Base-by-base conservation (phyloP, 106 monocot species). In the Allium sativum region DNA sequence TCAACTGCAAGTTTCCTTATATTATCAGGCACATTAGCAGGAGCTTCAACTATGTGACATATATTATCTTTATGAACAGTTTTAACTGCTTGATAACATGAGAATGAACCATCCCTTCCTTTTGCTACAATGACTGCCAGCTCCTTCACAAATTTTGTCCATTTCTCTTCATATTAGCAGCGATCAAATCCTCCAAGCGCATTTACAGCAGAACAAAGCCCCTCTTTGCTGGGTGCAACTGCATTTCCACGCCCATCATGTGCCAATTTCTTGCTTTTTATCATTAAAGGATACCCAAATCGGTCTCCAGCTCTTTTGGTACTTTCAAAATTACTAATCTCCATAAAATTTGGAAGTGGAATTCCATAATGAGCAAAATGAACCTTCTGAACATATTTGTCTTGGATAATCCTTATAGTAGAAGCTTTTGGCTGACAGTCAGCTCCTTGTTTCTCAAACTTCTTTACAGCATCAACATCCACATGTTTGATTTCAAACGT, bases 171-270 rank as follows among this genome's bases (percentile, higher is more conserved):
- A 78, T 96, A 96, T 75, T 90, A 76, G 15, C 90, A 87, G 40
- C 75, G 78, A 57, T 73, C 79, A 84, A 68, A 90, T 65, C 95
- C 87, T 62, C 95, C 95, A 19, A 96, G 62, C 54, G 90, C 95
- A 31, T 77, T 69, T 61, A 98, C 78, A 82, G 82, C 70, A 66
- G 91, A 84, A 73, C 82, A 65, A 81, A 98, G 80, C 42, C 88
- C 84, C 46, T 98, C 82, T 74, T 82, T 85, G 72, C 59, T 76
- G 40, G 72, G 9, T 66, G 82, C 90, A 61, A 98, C 79, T 78
- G 87, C 91, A 85, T 98, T 98, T 6, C 96, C 96, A 50, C 96
- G 77, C 21, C 96, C 96, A 80, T 98, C 96, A 72, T 98, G 88
- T 55, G 96, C 91, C 63, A 91, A 72, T 40, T 77, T 82, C 65